Evolutionary conservation across 495 filamentous ascomycete species (phyloP).

Genomic region (Penicillium bovifimosum): DNA sequence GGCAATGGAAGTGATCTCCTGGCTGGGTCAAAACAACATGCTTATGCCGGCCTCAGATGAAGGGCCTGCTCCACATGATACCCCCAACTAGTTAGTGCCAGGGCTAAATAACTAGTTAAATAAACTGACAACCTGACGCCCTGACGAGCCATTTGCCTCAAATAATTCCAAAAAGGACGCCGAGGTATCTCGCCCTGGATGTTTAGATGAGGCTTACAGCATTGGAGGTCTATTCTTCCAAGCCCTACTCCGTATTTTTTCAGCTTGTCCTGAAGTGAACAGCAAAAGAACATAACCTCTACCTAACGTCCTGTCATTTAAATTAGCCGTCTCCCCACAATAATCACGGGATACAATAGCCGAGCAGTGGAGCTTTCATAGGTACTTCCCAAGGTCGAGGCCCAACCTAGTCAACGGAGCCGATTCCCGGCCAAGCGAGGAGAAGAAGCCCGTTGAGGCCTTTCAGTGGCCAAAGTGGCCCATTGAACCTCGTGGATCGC

Average conservation of each 20-base stretch:
- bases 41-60: constrained; percentile 18
- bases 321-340: background rate
- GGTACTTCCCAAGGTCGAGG: no score
- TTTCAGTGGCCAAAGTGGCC: background rate
- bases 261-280: background rate
- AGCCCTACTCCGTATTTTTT: no score
- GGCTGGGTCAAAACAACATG: constrained; percentile 40
- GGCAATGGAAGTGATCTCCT: constrained; percentile 41
- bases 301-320: background rate
- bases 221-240: no score
- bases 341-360: background rate
- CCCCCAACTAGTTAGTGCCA: constrained; percentile 4
- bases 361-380: constrained; percentile 4
- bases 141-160: no score
- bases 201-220: no score
- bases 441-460: background rate
- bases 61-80: background rate
- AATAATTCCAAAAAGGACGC: no score
- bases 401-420: background rate
- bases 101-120: no score
- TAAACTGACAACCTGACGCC: no score
- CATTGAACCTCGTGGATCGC: constrained; percentile 8
- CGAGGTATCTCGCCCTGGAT: no score
- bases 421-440: constrained; percentile 5
- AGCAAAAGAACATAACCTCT: background rate